Base-by-base conservation (phyloP, 495 filamentous ascomycete genomes). In the Tuber magnatum region DNA sequence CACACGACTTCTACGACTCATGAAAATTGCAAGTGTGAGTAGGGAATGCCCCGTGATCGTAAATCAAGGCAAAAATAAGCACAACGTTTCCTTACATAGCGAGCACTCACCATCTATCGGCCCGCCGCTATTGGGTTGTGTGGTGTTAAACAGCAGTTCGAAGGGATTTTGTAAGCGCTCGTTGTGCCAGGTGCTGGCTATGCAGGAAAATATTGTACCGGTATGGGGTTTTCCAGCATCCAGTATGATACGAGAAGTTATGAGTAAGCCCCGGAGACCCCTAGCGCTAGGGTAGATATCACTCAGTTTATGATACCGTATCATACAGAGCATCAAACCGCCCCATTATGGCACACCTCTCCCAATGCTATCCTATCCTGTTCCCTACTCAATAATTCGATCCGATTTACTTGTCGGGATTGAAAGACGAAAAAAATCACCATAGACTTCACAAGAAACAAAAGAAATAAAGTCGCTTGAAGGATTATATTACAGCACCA, bases 401-500 rank as follows among this genome's bases (percentile, higher is more conserved):
- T 18, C 56, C 4, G 12, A 28, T 35, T 65, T 10, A 65, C n/a
- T 32, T 18, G 10, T 3, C 56, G 2, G 2, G 6, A 32, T 65
- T 32, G 51, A 61, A 61, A 56, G 7, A 28, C n/a, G 51, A 61
- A 16, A 61, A 9, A 61, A 61, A 61, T 28, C n/a, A 65, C 56
- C 14, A 5, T 65, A 20, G 56, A 28, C 56, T 65, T 65, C 28
- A 3, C 18, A 28, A 65, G n/a, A 61, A 61, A 3, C 12, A 61
- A 61, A 32, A 61, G n/a, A 65, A 65, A 65, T 65, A 65, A 65
- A 35, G 56, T 6, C 28, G 56, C 10, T 8, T 28, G 28, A 65
- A 65, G 56, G 56, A 65, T 65, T 65, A 65, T 65, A 35, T 65
- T 65, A 35, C 56, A 65, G 56, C 56, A 65, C 28, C 28, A 65